phyloP scores from a whole-genome alignment of 2,329 filamentous ascomycete genomes.

The Penicillium sp. region DNA sequence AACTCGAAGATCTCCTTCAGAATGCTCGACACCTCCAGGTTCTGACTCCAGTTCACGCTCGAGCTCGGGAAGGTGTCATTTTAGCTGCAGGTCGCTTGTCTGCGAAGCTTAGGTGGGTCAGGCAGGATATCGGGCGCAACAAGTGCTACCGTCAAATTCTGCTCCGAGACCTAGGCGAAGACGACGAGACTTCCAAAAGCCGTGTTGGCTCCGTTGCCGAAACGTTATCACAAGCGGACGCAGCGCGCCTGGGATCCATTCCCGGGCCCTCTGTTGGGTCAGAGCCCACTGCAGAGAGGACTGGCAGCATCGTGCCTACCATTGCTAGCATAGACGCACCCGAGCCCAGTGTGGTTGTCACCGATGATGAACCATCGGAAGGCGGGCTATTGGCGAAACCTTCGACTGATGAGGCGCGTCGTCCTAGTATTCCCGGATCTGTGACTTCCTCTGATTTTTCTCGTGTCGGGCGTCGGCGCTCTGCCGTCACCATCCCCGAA shows the following conservation, averaged over 20 bases:
- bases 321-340: constrained; percentile 25
- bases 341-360: constrained; percentile 13
- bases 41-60: constrained; percentile 85
- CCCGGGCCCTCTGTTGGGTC: constrained; percentile 23
- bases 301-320: constrained; percentile 26
- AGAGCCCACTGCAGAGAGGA: constrained; percentile 23
- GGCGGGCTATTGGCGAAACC: constrained; percentile 23
- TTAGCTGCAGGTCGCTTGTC: constrained; percentile 80
- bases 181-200: constrained; percentile 41
- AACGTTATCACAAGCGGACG: constrained; percentile 12
- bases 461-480: constrained; percentile 31
- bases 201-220: constrained; percentile 33
- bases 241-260: constrained; percentile 15
- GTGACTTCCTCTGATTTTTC: constrained; percentile 34
- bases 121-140: constrained; percentile 89
- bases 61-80: constrained; percentile 84
- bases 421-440: constrained; percentile 37
- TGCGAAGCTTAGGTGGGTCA: constrained; percentile 89
- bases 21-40: constrained; percentile 90
- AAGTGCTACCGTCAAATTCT: constrained; percentile 90
- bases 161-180: constrained; percentile 80
- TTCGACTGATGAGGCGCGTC: constrained; percentile 26
- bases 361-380: constrained; percentile 22
- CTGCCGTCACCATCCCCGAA: constrained; percentile 28
- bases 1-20: constrained; percentile 78